A percentile compares a stretch with the other conserved stretches of the same genome.
These are phyloP conservation scores for Verruconis gallopava DNA, from an alignment of 2,329 filamentous ascomycete genomes.

Conservation along the genomic window DNA sequence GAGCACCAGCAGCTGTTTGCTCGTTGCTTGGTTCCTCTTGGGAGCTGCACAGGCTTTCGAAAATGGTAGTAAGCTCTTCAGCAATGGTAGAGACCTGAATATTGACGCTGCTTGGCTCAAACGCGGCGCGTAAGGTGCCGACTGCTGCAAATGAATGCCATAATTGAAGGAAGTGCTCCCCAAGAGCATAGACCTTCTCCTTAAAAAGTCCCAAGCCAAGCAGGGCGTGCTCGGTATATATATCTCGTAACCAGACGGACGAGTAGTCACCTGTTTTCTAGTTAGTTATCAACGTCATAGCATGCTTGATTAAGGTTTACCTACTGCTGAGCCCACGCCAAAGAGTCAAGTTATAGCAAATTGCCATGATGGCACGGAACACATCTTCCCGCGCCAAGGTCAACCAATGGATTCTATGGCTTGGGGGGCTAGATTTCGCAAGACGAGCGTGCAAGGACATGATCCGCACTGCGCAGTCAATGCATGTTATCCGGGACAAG, in stretches of 20 bases:
- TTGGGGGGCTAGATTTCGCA: neutral
- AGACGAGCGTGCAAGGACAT: slow-evolving; percentile 1
- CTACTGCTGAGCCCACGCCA: slow-evolving; percentile 2
- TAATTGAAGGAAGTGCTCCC: slow-evolving; percentile 6
- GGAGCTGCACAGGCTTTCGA: neutral
- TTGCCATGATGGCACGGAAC: slow-evolving; percentile 3
- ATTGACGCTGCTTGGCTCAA: slow-evolving; percentile 3
- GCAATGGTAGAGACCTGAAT: neutral
- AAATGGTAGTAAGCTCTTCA: slow-evolving; percentile 1
- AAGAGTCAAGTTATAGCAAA: slow-evolving; percentile 4
- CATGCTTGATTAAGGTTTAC: neutral
- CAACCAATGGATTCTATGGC: neutral
- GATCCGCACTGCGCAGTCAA: slow-evolving; percentile 3
- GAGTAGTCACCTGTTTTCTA: neutral
- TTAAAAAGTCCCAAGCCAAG: slow-evolving; percentile 1
- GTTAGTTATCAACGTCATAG: neutral
- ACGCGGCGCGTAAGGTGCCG: slow-evolving; percentile 1
- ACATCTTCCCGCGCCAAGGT: slow-evolving; percentile 6
- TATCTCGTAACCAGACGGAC: neutral
- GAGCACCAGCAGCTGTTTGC: slow-evolving; percentile 5
- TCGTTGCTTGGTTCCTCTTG: slow-evolving; percentile 5
- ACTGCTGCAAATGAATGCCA: neutral
- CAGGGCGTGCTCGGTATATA: neutral
- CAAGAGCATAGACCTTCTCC: slow-evolving; percentile 2
- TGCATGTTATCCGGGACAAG: slow-evolving; percentile 5